Evolutionary conservation across 495 filamentous ascomycete genomes (phyloP), one percentile per base, ranked within the genome.

Genomic region (Aspergillus ellipticus): DNA sequence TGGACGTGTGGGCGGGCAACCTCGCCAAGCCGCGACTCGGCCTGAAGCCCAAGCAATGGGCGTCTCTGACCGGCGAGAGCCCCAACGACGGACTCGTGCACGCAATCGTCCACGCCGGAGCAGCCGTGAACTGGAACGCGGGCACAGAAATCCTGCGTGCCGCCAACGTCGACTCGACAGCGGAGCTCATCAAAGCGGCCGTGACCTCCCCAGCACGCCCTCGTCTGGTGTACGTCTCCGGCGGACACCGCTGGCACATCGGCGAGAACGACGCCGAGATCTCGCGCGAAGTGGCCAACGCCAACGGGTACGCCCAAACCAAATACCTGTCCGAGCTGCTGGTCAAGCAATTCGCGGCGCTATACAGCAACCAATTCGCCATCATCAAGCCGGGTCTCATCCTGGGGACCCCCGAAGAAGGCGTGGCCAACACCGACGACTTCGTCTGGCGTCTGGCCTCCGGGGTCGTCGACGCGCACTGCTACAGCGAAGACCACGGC

Each of bases 81-180:
- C 11, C 53, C 29, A 53, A 46, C 31, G 71, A 75, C 2, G 60
- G 82, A 2, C 72, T 81, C 51, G 83, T 83, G 0, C 81, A 89
- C 56, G 72, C 88, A 3, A 75, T 94, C 31, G 85, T 94, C 51
- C 89, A 93, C 73, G 90, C 89, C 59, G 89, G 89, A n/a, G 90
- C 90, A 0, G 66, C 69, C 6, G 70, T 76, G 4, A 75, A 78
- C 15, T 75, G 72, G 63, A 57, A 71, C 48, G 64, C 74, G 4
- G 58, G 55, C 8, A 81, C 78, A 57, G 21, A 58, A 0, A 49
- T 65, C 2, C 62, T 83, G 10, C 62, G 67, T 10, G 19, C 53
- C 0, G 31, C 55, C 42, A 84, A 84, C 45, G 54, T 81, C 8
- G n/a, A 48, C 8, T 69, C 78, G 0, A 80, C 78, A 0, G 47